phyloP scores from a whole-genome alignment of 164 flowering plant genomes.

The Liriodendron chinense region DNA sequence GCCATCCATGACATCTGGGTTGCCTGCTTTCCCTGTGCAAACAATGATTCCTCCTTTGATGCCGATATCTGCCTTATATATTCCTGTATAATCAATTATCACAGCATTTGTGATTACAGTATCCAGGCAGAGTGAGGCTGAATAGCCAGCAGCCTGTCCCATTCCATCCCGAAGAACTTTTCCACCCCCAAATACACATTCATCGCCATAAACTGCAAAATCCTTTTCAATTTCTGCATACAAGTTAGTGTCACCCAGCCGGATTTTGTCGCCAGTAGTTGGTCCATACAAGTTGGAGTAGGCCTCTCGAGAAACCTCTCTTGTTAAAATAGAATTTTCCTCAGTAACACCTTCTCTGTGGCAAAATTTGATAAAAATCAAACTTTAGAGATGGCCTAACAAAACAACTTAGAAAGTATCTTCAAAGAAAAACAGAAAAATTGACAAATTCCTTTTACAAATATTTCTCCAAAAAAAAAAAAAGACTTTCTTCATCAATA shows the following conservation, averaged over 20 bases:
- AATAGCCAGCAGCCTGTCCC: constrained; percentile 83
- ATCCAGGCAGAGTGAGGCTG: constrained; percentile 53
- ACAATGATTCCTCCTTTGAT: constrained; percentile 65
- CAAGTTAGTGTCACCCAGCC: constrained; percentile 90
- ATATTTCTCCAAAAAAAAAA: too few species aligned
- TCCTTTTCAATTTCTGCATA: constrained; percentile 87
- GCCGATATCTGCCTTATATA: constrained; percentile 95
- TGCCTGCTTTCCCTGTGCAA: constrained; percentile 85
- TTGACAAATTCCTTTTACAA: too few species aligned
- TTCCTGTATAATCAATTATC: constrained; percentile 81
- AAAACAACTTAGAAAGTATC: neutral
- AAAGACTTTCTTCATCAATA: too few species aligned
- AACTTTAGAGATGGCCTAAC: neutral
- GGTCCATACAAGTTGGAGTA: constrained; percentile 96
- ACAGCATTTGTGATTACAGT: constrained; percentile 92
- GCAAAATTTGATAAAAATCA: constrained; percentile 13
- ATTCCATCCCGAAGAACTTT: constrained; percentile 95
- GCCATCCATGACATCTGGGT: constrained; percentile 84
- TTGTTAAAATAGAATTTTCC: constrained; percentile 41
- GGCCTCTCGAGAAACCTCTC: constrained; percentile 52
- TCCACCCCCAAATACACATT: constrained; percentile 97
- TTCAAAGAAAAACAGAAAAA: neutral
- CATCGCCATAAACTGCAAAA: constrained; percentile 86
- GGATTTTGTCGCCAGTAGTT: constrained; percentile 83
- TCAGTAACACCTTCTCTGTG: constrained; percentile 72